Conservation (phyloP, 306 rosid genomes). For the Prunus campanulata region DNA sequence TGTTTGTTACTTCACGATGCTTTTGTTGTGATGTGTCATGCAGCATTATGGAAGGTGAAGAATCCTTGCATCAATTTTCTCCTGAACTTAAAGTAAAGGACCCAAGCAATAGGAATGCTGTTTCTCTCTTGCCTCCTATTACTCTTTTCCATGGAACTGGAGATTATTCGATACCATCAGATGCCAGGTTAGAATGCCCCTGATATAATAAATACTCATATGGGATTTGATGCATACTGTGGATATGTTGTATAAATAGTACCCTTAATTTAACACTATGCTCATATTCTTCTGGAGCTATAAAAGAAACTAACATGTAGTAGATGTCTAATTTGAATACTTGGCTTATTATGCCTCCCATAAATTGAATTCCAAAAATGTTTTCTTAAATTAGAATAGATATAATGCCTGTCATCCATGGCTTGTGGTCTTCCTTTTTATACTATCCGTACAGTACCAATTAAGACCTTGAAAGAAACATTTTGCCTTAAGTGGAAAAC, state of each 20-base stretch:
- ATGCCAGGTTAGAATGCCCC: constrained; percentile 64
- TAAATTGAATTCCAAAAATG: background rate
- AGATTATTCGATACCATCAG: constrained; percentile 86
- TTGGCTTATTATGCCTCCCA: background rate
- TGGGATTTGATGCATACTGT: background rate
- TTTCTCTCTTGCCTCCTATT: constrained; percentile 66
- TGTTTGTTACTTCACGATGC: background rate
- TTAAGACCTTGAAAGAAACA: background rate
- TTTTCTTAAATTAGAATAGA: background rate
- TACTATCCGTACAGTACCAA: background rate
- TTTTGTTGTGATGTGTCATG: constrained; percentile 10
- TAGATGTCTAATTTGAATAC: background rate
- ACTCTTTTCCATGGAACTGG: constrained; percentile 78
- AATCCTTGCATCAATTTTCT: constrained; percentile 63
- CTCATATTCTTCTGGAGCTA: background rate
- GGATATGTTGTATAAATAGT: background rate
- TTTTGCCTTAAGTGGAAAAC: background rate
- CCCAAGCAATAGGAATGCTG: constrained; percentile 42
- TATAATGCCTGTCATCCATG: background rate
- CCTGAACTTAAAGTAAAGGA: constrained; percentile 72
- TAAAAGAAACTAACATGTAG: background rate
- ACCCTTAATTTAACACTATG: background rate
- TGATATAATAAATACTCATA: background rate
- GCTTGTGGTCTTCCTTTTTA: background rate
- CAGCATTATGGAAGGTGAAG: constrained; percentile 95